Base-by-base conservation (phyloP, 768 basidiomycete genomes). In the Lentinula detonsa region DNA sequence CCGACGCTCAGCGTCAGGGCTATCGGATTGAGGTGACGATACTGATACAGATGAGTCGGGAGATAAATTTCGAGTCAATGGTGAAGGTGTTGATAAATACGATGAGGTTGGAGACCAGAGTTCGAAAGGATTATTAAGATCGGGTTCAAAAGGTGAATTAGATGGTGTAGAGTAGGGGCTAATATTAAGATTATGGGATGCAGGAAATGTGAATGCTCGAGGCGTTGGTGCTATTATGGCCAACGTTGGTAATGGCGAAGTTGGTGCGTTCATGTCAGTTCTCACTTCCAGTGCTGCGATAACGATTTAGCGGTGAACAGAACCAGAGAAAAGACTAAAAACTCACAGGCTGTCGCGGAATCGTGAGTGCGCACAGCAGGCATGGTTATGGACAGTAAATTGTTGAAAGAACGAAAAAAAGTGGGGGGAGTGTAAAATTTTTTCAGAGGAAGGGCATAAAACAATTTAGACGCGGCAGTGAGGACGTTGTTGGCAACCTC, bases 341-440 rank as follows among this genome's bases (percentile, higher is more conserved):
- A 74, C 78, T 68, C 66, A 80, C 80, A 73, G 72, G 74, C 73
- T 70, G 79, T 72, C 64, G 78, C 81, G 77, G 81, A 86, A 78
- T 89, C 86, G 78, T 85, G 86, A 72, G 88, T 90, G 77, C 88
- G 87, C 69, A 84, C 78, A 53, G 87, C 87, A 73, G 88, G 88
- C 88, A 90, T 90, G 81, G 81, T 21, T 73, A 76, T 72, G 68
- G 68, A n/a, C 34, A 37, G 43, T 46, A 65, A 66, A 11, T 34
- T 65, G 65, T 66, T 45, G 45, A 40, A 40, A 34, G 45, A 50
- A 50, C 33, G 45, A 59, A 40, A 65, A 61, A 66, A 65, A 62
- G 49, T 59, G 35, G 63, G 54, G 63, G 53, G 63, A 63, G 50
- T 64, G 64, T 61, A 67, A 66, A 68, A 65, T 68, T 65, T 69